These are phyloP conservation scores for Vicia sativa DNA, from an alignment of 306 rosid genomes.

Conservation along the genomic window DNA sequence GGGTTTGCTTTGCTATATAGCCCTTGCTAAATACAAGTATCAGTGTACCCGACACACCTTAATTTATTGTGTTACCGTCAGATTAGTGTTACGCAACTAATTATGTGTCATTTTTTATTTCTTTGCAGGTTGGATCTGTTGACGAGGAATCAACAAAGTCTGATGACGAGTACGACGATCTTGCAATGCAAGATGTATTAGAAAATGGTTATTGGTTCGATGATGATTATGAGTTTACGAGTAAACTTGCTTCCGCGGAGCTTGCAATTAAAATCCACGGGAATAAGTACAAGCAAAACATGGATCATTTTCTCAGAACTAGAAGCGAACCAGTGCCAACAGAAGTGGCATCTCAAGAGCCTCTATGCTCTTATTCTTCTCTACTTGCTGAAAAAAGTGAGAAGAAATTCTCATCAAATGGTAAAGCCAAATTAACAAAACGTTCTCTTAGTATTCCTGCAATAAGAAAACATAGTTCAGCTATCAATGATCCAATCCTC, in stretches of 20 bases:
- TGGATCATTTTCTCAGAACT: constrained; percentile 57
- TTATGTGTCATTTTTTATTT: neutral
- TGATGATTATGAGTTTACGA: constrained; percentile 48
- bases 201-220: constrained; percentile 67
- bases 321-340: constrained; percentile 56
- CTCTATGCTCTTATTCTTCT: constrained; percentile 56
- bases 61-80: neutral
- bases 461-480: constrained; percentile 55
- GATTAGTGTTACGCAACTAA: neutral
- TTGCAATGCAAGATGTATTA: constrained; percentile 71
- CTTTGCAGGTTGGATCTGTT: constrained; percentile 78
- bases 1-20: constrained; percentile 15
- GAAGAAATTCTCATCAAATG: constrained; percentile 42
- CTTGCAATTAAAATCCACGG: constrained; percentile 40
- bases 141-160: constrained; percentile 96
- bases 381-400: constrained; percentile 54
- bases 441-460: constrained; percentile 90
- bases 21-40: neutral
- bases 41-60: neutral
- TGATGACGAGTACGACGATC: constrained; percentile 94
- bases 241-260: constrained; percentile 39
- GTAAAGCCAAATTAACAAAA: constrained; percentile 57
- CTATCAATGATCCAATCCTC: constrained; percentile 59
- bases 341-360: constrained; percentile 49
- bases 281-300: constrained; percentile 53